Evolutionary conservation across 2,329 filamentous ascomycete species (phyloP).

Genomic region (Verticillium dahliae): DNA sequence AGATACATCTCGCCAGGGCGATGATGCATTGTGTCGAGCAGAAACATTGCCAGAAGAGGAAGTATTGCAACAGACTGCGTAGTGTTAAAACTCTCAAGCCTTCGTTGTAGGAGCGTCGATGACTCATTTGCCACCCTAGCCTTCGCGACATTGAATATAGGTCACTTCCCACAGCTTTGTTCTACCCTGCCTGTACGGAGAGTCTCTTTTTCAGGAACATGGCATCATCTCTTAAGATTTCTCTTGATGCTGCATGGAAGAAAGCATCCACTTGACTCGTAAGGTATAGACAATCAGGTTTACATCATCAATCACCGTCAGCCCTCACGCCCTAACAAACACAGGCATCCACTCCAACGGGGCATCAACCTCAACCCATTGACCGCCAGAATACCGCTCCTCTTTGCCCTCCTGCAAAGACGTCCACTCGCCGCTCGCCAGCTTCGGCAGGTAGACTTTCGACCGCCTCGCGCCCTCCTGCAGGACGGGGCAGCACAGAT

Average conservation of each 20-base stretch:
- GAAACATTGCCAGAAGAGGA: too few species aligned
- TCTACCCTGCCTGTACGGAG: background rate
- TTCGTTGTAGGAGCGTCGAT: too few species aligned
- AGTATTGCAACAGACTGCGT: too few species aligned
- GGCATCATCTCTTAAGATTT: too few species aligned
- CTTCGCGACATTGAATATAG: too few species aligned
- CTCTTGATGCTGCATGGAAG: too few species aligned
- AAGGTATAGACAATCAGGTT: background rate
- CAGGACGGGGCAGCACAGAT: constrained; percentile 52
- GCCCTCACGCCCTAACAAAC: constrained; percentile 4
- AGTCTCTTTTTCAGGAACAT: background rate
- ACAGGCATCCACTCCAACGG: constrained; percentile 13
- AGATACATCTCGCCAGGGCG: too few species aligned
- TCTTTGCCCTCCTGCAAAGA: constrained; percentile 4
- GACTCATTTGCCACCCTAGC: background rate
- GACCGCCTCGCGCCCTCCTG: constrained; percentile 34
- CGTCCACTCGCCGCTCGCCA: constrained; percentile 5
- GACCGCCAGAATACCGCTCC: constrained; percentile 2
- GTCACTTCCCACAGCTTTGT: background rate
- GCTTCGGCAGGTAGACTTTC: constrained; percentile 44
- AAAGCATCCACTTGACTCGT: too few species aligned
- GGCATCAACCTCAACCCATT: constrained; percentile 9
- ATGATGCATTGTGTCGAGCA: too few species aligned
- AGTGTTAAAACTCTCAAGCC: too few species aligned
- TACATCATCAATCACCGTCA: too few species aligned